Evolutionary conservation across 495 filamentous ascomycete genomes (phyloP), one percentile per base, ranked within the genome.

Genomic region (Aspergillus ostianus): DNA sequence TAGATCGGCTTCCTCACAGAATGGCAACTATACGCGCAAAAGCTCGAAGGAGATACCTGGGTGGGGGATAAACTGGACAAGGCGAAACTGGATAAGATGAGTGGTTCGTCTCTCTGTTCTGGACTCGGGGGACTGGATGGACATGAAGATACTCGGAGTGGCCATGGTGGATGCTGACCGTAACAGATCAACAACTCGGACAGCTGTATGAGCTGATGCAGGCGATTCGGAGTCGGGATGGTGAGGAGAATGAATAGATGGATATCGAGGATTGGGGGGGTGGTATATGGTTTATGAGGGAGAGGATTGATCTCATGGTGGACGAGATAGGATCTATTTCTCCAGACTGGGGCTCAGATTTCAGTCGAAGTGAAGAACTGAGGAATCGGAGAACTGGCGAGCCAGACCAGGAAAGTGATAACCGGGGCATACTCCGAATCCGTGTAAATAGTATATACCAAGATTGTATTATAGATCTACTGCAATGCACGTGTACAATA

Each of bases 171-270:
- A 54, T 52, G 50, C 59, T 64, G 53, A 63, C 41, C 21, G 58
- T 26, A 26, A 20, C 56, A 97, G 93, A 98, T 66, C 87, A 98
- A 68, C 95, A 98, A 72, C 69, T 98, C 17, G 91, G 87, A 0
- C 95, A 98, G 73, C 72, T 98, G 53, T 96, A 97, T 66, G 94
- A 98, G 70, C 81, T 98, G 45, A 94, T 97, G 91, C 83, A 89
- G 70, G 83, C 90, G 12, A 94, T 96, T 50, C 83, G 79, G 64
- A 90, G 71, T 56, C 55, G 64, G 58, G 57, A 63, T 58, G 60
- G 54, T 8, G 58, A 60, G 55, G 7, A 32, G 13, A 17, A 19
- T 6, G 27, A 18, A 45, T 21, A 27, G 17, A 26, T 26, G 23
- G 2, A 26, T 26, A 26, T 26, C 4, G 23, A 26, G 23, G 23